Percentiles rank a stretch among this genome's conserved stretches.
These are phyloP conservation scores for Aureobasidium sp. DNA, from an alignment of 2,329 filamentous ascomycete species.

Conservation along the genomic window DNA sequence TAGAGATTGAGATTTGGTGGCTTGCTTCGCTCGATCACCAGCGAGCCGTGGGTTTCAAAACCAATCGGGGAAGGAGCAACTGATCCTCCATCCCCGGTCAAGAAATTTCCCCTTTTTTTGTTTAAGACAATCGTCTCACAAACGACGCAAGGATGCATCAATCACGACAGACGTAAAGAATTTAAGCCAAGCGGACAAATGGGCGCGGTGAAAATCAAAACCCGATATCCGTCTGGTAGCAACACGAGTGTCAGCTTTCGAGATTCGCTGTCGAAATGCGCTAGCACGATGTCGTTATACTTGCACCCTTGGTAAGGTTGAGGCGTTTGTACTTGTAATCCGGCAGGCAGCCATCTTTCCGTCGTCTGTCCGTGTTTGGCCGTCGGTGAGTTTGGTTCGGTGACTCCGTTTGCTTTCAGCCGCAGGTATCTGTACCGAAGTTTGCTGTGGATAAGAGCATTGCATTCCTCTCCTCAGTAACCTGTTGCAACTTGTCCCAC, in stretches of 20 bases:
- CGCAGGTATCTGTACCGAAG: not conserved
- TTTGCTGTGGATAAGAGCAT: constrained; percentile 4
- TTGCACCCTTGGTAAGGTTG: not conserved
- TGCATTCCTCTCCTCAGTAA: constrained; percentile 2
- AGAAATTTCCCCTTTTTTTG: not conserved
- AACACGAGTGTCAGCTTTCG: not conserved
- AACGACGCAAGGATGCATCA: not conserved
- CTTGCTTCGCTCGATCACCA: not conserved
- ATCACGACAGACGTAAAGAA: not conserved
- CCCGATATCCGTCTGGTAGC: not conserved
- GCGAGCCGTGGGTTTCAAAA: not conserved
- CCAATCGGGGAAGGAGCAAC: constrained; percentile 9
- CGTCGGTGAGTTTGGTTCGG: constrained; percentile 11
- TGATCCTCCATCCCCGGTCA: constrained; percentile 1
- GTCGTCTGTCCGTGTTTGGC: constrained; percentile 2
- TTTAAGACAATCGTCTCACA: constrained; percentile 3
- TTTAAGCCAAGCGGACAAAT: not conserved
- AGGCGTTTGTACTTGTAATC: not conserved
- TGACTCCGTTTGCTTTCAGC: constrained; percentile 4
- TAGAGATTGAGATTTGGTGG: not conserved
- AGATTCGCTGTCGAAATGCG: constrained; percentile 5
- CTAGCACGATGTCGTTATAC: constrained; percentile 5
- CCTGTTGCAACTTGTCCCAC: not conserved
- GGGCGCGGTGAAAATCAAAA: not conserved
- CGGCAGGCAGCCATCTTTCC: constrained; percentile 2